These are phyloP conservation scores for Fusarium dimerum DNA, from an alignment of 2,329 filamentous ascomycete genomes.

Conservation along the genomic window DNA sequence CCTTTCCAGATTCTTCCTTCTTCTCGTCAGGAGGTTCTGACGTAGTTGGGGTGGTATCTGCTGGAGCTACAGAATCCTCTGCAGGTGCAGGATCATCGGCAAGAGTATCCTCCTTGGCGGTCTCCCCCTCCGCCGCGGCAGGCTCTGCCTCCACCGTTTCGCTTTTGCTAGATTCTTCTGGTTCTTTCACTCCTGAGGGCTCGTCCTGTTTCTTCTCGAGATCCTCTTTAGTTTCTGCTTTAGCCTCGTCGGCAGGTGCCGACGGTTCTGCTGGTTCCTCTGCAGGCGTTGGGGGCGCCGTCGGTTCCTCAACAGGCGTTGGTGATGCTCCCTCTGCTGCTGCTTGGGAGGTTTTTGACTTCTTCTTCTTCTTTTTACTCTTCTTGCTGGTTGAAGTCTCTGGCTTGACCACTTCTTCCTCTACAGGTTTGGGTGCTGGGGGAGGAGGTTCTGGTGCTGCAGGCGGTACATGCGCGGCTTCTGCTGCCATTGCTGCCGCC, in stretches of 20 bases:
- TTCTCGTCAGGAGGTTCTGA: constrained; percentile 10
- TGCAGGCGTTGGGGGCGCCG: background rate
- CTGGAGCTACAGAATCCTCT: no score
- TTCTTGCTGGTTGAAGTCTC: constrained; percentile 15
- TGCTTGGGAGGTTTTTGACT: constrained; percentile 2
- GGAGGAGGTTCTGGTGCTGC: constrained; percentile 14
- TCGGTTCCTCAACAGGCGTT: no score
- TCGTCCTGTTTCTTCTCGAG: constrained; percentile 12
- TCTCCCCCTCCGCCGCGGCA: constrained; percentile 1
- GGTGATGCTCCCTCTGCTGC: no score
- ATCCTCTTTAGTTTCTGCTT: constrained; percentile 20
- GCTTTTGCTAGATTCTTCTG: constrained; percentile 11
- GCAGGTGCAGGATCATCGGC: background rate
- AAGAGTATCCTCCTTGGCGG: constrained; percentile 8
- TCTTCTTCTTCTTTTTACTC: constrained; percentile 27
- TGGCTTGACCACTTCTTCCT: constrained; percentile 6
- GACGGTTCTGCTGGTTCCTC: constrained; percentile 4
- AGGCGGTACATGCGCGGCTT: constrained; percentile 7
- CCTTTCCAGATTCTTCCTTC: constrained; percentile 10
- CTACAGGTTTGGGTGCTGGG: constrained; percentile 3
- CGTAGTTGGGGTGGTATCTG: background rate
- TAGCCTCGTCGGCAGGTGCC: constrained; percentile 10
- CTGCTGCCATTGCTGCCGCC: constrained; percentile 2
- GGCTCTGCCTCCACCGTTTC: constrained; percentile 6
- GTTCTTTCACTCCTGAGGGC: background rate